A percentile compares a stretch with the other conserved stretches of the same genome.
These are phyloP conservation scores for Lojkania enalia DNA, from an alignment of 2,329 filamentous ascomycete genomes.

Conservation along the genomic window DNA sequence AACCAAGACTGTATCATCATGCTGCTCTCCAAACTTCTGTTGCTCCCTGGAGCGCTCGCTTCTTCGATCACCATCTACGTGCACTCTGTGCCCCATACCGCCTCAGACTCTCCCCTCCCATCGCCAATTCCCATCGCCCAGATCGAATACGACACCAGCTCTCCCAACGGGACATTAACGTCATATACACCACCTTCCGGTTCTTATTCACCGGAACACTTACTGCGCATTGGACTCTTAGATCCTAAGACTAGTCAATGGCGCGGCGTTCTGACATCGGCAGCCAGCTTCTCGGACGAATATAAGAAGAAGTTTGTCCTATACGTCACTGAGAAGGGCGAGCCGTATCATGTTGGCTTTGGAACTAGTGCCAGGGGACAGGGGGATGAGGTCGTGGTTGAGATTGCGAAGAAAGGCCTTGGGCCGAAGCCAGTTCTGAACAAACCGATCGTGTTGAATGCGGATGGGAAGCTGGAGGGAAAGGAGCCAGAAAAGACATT, in stretches of 20 bases:
- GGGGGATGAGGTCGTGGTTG: slow-evolving; percentile 47
- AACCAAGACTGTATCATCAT: no score
- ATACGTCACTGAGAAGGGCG: slow-evolving; percentile 49
- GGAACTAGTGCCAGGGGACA: slow-evolving; percentile 36
- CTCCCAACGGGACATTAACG: slow-evolving; percentile 37
- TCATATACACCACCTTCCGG: slow-evolving; percentile 44
- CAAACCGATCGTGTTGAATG: slow-evolving; percentile 59
- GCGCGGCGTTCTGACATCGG: slow-evolving; percentile 52
- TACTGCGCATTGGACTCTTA: slow-evolving; percentile 50
- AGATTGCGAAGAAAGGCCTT: slow-evolving; percentile 43
- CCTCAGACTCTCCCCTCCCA: slow-evolving; percentile 61
- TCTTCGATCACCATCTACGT: slow-evolving; percentile 43
- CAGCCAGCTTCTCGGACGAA: slow-evolving; percentile 46
- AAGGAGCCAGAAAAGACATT: slow-evolving; percentile 55
- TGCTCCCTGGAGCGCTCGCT: slow-evolving; percentile 45
- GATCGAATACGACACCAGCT: slow-evolving; percentile 47
- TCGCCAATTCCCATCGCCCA: slow-evolving; percentile 48
- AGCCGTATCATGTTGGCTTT: slow-evolving; percentile 52
- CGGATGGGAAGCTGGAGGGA: slow-evolving; percentile 55
- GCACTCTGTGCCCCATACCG: slow-evolving; percentile 86
- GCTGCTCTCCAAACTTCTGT: slow-evolving; percentile 38
- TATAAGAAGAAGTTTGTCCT: slow-evolving; percentile 50
- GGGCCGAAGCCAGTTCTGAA: slow-evolving; percentile 53
- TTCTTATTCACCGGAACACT: slow-evolving; percentile 40
- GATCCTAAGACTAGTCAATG: slow-evolving; percentile 44